phyloP scores from a whole-genome alignment of 352 stramenopile genomes.

The Globisporangium middletonii region DNA sequence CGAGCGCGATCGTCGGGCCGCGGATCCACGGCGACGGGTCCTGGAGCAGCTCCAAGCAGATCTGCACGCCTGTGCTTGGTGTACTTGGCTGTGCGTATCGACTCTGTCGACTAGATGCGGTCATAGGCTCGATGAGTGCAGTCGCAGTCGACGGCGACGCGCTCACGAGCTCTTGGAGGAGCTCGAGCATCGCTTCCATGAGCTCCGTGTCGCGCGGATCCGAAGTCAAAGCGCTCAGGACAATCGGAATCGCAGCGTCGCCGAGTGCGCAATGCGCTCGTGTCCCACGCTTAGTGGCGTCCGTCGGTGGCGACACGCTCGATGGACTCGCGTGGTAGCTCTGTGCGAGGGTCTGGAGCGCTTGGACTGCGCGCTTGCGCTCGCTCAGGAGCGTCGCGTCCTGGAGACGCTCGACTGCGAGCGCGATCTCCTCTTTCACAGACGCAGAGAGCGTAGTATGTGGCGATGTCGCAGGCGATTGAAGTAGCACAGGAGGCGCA shows the following conservation, averaged over 20 bases:
- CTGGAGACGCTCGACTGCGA: slow-evolving; percentile 59
- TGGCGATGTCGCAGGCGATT: neutral
- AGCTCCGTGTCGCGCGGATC: slow-evolving; percentile 80
- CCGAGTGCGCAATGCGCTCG: slow-evolving; percentile 38
- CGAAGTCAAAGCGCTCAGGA: slow-evolving; percentile 59
- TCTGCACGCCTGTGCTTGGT: slow-evolving; percentile 44
- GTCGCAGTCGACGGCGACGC: slow-evolving; percentile 26
- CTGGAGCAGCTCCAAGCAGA: slow-evolving; percentile 59
- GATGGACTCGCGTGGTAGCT: slow-evolving; percentile 13
- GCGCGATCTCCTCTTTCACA: slow-evolving; percentile 27
- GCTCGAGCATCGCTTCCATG: slow-evolving; percentile 79
- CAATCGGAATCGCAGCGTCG: slow-evolving; percentile 32
- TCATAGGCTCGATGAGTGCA: slow-evolving; percentile 29
- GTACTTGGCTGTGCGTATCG: neutral
- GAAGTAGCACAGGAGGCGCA: neutral
- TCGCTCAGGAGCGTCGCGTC: slow-evolving; percentile 71
- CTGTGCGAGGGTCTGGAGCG: slow-evolving; percentile 38
- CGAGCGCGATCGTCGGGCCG: slow-evolving; percentile 54
- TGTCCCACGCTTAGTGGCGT: slow-evolving; percentile 1
- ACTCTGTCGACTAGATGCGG: slow-evolving; percentile 1
- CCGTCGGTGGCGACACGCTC: no score
- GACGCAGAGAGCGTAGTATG: neutral
- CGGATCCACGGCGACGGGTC: slow-evolving; percentile 81
- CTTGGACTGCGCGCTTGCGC: slow-evolving; percentile 51
- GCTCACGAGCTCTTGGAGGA: slow-evolving; percentile 51